Evolutionary conservation across 1,139 yeast genomes (phyloP).

Genomic region (Pichia sp.): DNA sequence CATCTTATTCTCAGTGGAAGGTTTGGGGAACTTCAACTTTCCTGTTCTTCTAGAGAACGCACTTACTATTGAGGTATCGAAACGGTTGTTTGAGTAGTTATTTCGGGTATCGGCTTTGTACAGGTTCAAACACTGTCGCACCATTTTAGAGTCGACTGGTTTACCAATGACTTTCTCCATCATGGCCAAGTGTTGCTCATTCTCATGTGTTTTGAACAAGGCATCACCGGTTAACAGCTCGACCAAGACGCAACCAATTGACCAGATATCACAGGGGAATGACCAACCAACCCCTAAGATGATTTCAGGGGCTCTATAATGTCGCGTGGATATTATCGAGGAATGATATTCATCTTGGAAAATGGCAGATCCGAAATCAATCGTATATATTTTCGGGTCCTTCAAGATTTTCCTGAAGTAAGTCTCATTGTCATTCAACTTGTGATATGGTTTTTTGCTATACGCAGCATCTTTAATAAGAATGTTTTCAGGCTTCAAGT

Average conservation of each 20-base stretch:
- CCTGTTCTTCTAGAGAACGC: conserved; percentile 30
- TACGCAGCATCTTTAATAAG: conserved; percentile 60
- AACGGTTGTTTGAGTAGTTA: conserved; percentile 19
- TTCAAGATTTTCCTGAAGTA: conserved; percentile 39
- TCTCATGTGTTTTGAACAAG: conserved; percentile 89
- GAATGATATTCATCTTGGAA: conserved; percentile 94
- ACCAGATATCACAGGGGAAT: conserved; percentile 93
- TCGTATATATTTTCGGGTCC: conserved; percentile 79
- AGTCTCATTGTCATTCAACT: conserved; percentile 4
- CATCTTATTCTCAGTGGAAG: conserved; percentile 43
- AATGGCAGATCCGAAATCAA: conserved; percentile 95
- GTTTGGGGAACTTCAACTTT: conserved; percentile 26
- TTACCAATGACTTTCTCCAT: conserved; percentile 73
- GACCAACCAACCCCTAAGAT: conserved; percentile 92
- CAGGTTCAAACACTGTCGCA: conserved; percentile 29
- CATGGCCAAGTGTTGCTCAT: conserved; percentile 89
- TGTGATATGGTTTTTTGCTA: conserved; percentile 24
- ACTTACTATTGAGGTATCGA: conserved; percentile 25
- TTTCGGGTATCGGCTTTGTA: conserved; percentile 19
- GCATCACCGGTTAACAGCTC: conserved; percentile 96
- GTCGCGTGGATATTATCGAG: conserved; percentile 87
- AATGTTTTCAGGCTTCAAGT: conserved; percentile 91
- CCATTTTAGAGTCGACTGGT: conserved; percentile 30
- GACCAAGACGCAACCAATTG: conserved; percentile 87
- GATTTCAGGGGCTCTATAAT: conserved; percentile 96